phyloP scores from a whole-genome alignment of 2,329 filamentous ascomycete species.

The Cercospora sojina region DNA sequence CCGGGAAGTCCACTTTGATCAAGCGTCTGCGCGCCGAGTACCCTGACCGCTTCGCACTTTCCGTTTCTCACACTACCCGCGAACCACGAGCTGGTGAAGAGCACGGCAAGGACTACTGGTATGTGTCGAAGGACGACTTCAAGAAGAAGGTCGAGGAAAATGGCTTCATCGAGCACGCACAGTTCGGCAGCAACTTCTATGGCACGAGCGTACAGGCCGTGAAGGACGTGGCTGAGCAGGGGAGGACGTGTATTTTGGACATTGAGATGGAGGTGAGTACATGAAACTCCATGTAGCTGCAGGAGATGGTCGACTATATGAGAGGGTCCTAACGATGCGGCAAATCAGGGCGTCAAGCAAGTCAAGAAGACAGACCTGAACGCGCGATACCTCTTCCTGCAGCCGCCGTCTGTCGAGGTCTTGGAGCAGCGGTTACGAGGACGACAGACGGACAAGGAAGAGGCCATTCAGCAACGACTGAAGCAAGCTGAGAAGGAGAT shows the following conservation, averaged over 20 bases:
- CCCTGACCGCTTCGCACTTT: conserved; percentile 65
- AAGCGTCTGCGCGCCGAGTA: conserved; percentile 67
- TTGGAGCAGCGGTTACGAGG: conserved; percentile 73
- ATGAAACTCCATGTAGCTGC: conserved; percentile 20
- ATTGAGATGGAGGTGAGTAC: conserved; percentile 85
- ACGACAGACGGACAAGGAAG: conserved; percentile 75
- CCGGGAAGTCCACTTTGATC: conserved; percentile 79
- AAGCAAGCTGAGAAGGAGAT: conserved; percentile 72
- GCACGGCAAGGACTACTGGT: conserved; percentile 80
- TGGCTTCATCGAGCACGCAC: conserved; percentile 83
- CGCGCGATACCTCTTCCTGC: conserved; percentile 80
- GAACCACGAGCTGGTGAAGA: conserved; percentile 70
- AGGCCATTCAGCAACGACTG: conserved; percentile 66
- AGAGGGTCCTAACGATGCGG: not conserved
- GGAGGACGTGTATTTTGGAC: conserved; percentile 77
- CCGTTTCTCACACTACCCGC: conserved; percentile 71
- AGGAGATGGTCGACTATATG: too few species aligned
- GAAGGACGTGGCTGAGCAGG: conserved; percentile 67
- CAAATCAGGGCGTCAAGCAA: conserved; percentile 76
- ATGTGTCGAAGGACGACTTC: conserved; percentile 66
- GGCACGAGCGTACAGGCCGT: conserved; percentile 81
- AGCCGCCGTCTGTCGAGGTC: conserved; percentile 71
- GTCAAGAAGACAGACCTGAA: conserved; percentile 73
- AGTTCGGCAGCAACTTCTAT: conserved; percentile 83
- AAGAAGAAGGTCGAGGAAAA: conserved; percentile 63